Evolutionary conservation across 305 asterid genomes (phyloP).

Genomic region (Fraxinus greggii): DNA sequence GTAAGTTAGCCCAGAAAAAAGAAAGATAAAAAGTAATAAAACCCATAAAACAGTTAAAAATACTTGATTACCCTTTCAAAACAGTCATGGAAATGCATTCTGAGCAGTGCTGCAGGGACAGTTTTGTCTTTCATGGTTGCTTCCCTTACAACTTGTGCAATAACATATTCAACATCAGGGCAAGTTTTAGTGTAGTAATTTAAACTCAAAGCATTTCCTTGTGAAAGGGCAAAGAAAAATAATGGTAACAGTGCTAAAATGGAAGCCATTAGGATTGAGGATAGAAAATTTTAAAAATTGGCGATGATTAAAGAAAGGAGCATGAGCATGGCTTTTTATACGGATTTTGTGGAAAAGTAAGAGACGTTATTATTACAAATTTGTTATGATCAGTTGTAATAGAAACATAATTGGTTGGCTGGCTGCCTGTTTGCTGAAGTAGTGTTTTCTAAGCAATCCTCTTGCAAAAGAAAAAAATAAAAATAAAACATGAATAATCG

Average conservation of each 20-base stretch:
- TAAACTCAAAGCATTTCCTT: slow-evolving; percentile 33
- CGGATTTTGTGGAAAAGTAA: not conserved
- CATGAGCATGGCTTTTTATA: not conserved
- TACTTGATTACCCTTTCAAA: slow-evolving; percentile 42
- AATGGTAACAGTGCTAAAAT: slow-evolving; percentile 17
- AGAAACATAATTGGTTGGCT: slow-evolving; percentile 28
- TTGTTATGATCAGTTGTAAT: not conserved
- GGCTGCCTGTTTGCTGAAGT: slow-evolving; percentile 27
- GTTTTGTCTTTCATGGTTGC: slow-evolving; percentile 42
- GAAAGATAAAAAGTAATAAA: not conserved
- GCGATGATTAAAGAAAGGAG: not conserved
- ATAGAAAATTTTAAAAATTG: not conserved
- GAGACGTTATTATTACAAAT: not conserved
- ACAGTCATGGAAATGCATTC: slow-evolving; percentile 65
- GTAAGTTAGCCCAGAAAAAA: not conserved
- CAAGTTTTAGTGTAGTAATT: slow-evolving; percentile 47
- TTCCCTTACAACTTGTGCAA: slow-evolving; percentile 33
- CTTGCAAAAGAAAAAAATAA: not conserved
- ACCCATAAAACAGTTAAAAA: not conserved
- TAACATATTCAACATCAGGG: slow-evolving; percentile 37
- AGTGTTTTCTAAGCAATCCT: slow-evolving; percentile 45
- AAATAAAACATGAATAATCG: not conserved
- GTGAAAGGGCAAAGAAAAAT: slow-evolving; percentile 18
- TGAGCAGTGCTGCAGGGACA: slow-evolving; percentile 53
- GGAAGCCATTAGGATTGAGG: slow-evolving; percentile 17